Evolutionary conservation across 2,329 filamentous ascomycete species (phyloP).

Genomic region (Penicillium paneum): DNA sequence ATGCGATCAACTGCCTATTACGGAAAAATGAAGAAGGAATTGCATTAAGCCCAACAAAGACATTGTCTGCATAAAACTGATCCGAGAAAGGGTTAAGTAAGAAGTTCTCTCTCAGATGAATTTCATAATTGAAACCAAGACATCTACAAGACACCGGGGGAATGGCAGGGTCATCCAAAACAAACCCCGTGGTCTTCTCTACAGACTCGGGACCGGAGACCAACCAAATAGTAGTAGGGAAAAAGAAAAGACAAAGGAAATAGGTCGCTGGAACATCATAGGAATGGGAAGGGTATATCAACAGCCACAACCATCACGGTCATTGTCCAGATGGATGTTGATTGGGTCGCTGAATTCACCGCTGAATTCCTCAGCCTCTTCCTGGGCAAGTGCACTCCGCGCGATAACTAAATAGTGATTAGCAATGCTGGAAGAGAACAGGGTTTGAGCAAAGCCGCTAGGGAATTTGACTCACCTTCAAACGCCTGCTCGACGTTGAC

Average conservation of each 20-base stretch:
- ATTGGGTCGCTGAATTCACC: slow-evolving; percentile 97
- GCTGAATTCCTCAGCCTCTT: slow-evolving; percentile 96
- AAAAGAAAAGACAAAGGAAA: slow-evolving; percentile 16
- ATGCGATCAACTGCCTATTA: neutral
- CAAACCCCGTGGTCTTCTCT: slow-evolving; percentile 14
- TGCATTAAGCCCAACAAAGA: neutral
- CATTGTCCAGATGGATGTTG: slow-evolving; percentile 94
- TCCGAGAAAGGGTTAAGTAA: neutral
- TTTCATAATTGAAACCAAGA: neutral
- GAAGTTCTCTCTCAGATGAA: neutral
- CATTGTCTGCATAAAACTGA: neutral
- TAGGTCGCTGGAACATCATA: slow-evolving; percentile 28
- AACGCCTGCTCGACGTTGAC: slow-evolving; percentile 94
- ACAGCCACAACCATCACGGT: slow-evolving; percentile 89
- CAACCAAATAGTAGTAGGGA: slow-evolving; percentile 10
- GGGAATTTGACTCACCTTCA: slow-evolving; percentile 53
- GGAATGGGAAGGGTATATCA: slow-evolving; percentile 48
- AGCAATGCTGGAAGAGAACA: neutral
- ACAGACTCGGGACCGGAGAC: slow-evolving; percentile 11
- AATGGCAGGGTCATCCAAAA: slow-evolving; percentile 4
- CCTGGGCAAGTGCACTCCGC: slow-evolving; percentile 88
- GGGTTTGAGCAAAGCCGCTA: neutral
- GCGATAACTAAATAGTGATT: slow-evolving; percentile 74
- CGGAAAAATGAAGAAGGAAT: neutral
- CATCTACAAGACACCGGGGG: slow-evolving; percentile 15